phyloP scores from a whole-genome alignment of 345 rosid genomes.

The Erodium maritimum region DNA sequence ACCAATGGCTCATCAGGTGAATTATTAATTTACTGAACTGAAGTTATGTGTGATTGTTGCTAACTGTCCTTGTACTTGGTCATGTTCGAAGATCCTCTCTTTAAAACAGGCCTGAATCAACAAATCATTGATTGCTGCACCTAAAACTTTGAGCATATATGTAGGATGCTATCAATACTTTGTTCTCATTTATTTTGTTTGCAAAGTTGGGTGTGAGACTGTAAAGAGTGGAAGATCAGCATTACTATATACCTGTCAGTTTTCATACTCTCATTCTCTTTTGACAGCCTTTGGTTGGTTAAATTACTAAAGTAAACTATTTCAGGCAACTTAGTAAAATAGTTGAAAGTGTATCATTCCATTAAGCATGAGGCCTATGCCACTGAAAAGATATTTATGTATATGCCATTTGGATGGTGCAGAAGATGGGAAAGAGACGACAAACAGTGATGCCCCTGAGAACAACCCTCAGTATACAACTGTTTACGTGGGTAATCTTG shows the following conservation, averaged over 20 bases:
- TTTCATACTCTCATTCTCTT: too few relatives aligned
- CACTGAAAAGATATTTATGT: slow-evolving; percentile 3
- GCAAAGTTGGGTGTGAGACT: too few relatives aligned
- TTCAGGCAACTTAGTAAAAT: too few relatives aligned
- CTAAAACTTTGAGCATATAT: too few relatives aligned
- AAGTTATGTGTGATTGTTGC: background rate
- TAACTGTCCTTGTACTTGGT: background rate
- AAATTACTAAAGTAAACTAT: too few relatives aligned
- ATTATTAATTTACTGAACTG: slow-evolving; percentile 3
- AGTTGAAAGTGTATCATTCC: background rate
- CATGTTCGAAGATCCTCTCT: background rate
- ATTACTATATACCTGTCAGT: background rate
- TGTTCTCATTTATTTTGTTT: too few relatives aligned
- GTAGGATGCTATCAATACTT: too few relatives aligned
- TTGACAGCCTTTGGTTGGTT: too few relatives aligned
- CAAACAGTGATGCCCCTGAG: slow-evolving; percentile 75
- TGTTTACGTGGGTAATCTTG: slow-evolving; percentile 92
- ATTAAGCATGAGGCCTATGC: background rate
- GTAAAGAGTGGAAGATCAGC: too few relatives aligned
- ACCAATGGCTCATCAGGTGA: slow-evolving; percentile 81
- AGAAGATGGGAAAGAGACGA: slow-evolving; percentile 83
- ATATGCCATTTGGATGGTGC: slow-evolving; percentile 18
- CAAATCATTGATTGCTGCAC: too few relatives aligned
- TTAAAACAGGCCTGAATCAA: too few relatives aligned
- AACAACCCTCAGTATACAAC: slow-evolving; percentile 88